A percentile compares a stretch with the other conserved stretches of the same genome.
Evolutionary conservation across 2,329 filamentous ascomycete species (phyloP).

Genomic region (Capronia americana): DNA sequence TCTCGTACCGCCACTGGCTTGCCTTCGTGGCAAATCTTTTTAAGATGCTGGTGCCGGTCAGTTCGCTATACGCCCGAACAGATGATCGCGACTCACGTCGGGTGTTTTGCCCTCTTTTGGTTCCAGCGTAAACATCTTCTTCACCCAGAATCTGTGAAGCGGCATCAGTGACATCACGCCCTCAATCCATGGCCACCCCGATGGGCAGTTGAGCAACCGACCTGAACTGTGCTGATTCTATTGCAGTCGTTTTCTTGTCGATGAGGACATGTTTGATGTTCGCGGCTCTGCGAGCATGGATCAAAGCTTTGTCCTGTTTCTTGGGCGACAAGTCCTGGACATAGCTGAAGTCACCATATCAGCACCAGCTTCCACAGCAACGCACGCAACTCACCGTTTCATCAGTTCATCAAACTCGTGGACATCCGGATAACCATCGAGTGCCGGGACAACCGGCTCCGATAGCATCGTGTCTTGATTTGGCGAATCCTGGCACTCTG

Average conservation of each 20-base stretch:
- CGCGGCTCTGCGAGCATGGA: conserved; percentile 54
- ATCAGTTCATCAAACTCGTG: conserved; percentile 55
- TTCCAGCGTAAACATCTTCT: conserved; percentile 60
- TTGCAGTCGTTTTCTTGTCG: conserved; percentile 57
- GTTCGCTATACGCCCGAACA: neutral
- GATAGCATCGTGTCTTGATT: conserved; percentile 53
- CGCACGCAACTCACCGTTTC: conserved; percentile 46
- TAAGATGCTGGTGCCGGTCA: conserved; percentile 41
- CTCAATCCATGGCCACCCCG: neutral
- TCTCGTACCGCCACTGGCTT: conserved; percentile 61
- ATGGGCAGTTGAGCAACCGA: conserved; percentile 36
- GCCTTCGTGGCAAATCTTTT: conserved; percentile 56
- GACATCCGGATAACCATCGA: conserved; percentile 55
- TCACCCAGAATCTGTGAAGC: conserved; percentile 56
- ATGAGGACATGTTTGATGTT: conserved; percentile 56
- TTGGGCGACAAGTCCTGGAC: conserved; percentile 58
- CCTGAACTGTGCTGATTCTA: conserved; percentile 60
- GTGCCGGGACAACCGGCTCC: conserved; percentile 51
- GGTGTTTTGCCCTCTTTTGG: conserved; percentile 47
- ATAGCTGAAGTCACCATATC: conserved; percentile 46
- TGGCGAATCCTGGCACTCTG: conserved; percentile 53
- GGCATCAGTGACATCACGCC: neutral
- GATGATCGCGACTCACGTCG: conserved; percentile 44
- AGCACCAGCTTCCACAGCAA: neutral
- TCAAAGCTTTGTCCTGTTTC: conserved; percentile 60